Base-by-base conservation (phyloP, 441 rosid species). In the Omphalea diandra region DNA sequence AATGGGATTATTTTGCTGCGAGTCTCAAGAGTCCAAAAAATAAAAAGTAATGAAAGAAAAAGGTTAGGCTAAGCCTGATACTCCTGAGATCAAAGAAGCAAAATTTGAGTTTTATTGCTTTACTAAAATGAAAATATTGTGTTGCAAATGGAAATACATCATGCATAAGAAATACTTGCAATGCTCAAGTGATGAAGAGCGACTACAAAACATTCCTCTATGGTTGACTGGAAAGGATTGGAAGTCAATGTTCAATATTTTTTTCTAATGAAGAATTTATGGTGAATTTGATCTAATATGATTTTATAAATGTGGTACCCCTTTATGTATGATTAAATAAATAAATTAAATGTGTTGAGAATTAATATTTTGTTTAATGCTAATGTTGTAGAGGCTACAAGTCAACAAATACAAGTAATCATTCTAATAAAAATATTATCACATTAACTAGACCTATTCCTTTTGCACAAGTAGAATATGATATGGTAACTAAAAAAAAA, bases 381-480 rank as follows among this genome's bases (percentile, higher is more conserved):
- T 11, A 54, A 18, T 27, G 9, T 7, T 56, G 0, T 58, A 10
- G 2, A 60, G 47, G 47, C 14, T 10, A n/a, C 1, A 17, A 60
- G 65, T 38, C 14, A n/a, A 58, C 36, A 31, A 33, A 58, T 58
- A 2, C 63, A 6, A 8, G 0, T 4, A 58, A 58, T 33, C 47
- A 5, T 36, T 0, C 17, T 0, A 57, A 18, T 27, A 20, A 27
- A 20, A 57, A 1, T 0, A 57, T 32, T 29, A 6, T 27, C 32
- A 11, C 62, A 29, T 57, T 40, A 4, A 57, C 62, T 1, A 11
- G 62, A 12, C 62, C 41, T 31, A 32, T 40, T n/a, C 63, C 63
- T 31, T 32, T 58, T 58, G 63, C 17, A 5, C 24, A 32, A 58
- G 63, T 59, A 5, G 18, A 62, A n/a, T 62, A 62, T 62, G 50